Percentiles rank a stretch among this genome's conserved stretches.
Conservation (phyloP, 2,329 filamentous ascomycete genomes). For the Macroventuria anomochaeta region DNA sequence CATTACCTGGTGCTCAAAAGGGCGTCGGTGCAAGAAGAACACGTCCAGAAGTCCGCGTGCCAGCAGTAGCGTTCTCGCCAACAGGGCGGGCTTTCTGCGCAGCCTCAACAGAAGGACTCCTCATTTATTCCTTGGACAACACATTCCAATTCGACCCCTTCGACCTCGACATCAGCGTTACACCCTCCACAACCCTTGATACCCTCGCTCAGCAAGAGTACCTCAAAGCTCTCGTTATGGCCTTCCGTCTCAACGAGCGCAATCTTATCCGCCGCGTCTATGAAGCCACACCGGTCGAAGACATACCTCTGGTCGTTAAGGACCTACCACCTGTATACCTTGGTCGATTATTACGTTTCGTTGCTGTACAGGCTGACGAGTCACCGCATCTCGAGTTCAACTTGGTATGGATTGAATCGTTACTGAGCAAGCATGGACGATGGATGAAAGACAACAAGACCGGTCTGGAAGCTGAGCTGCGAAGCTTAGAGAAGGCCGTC, state of each 20-base stretch:
- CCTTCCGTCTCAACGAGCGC: constrained; percentile 90
- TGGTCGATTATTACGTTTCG: constrained; percentile 81
- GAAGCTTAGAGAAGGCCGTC: constrained; percentile 81
- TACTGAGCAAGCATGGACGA: constrained; percentile 80
- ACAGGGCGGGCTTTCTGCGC: constrained; percentile 92
- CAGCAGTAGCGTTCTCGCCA: constrained; percentile 84
- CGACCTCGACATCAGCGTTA: constrained; percentile 92
- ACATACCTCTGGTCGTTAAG: constrained; percentile 79
- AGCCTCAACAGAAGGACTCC: constrained; percentile 88
- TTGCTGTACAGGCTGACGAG: constrained; percentile 85
- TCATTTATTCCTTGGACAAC: constrained; percentile 91
- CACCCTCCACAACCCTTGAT: constrained; percentile 71
- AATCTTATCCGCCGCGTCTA: constrained; percentile 85
- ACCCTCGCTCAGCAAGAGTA: constrained; percentile 82
- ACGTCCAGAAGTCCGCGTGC: constrained; percentile 82
- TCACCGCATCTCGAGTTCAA: constrained; percentile 96
- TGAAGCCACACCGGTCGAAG: constrained; percentile 75
- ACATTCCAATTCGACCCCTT: constrained; percentile 91
- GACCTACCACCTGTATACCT: constrained; percentile 87
- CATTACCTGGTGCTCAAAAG: constrained; percentile 83
- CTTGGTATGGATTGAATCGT: constrained; percentile 85
- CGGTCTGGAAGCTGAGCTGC: constrained; percentile 82
- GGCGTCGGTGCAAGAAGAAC: constrained; percentile 84
- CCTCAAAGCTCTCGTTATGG: constrained; percentile 93
- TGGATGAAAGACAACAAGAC: constrained; percentile 82